Percentiles rank a stretch among this genome's conserved stretches.
Conservation (phyloP, 2,329 filamentous ascomycete genomes). For the Coniochaeta prunicola region DNA sequence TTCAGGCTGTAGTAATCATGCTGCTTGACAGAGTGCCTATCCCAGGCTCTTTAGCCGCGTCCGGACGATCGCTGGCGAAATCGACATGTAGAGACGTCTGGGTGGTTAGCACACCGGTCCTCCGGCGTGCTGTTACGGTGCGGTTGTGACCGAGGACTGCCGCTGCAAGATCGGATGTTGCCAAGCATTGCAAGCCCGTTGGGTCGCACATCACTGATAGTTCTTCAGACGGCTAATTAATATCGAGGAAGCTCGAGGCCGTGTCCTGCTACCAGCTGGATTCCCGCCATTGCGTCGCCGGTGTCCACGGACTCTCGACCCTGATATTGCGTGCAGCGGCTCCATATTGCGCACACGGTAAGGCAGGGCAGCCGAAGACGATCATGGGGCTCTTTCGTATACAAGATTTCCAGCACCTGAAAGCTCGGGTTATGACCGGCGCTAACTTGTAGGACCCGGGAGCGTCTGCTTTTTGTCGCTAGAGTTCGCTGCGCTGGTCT, state of each 20-base stretch:
- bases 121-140: not conserved
- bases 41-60: not conserved
- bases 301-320: not conserved
- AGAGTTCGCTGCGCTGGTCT: no score
- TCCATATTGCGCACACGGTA: not conserved
- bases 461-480: not conserved
- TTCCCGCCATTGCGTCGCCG: not conserved
- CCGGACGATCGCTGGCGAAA: not conserved
- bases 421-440: not conserved
- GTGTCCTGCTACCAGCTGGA: not conserved
- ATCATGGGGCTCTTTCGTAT: not conserved
- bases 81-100: not conserved
- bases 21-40: not conserved
- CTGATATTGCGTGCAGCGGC: constrained; percentile 2
- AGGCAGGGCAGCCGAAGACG: not conserved
- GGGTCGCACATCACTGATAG: not conserved
- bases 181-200: not conserved
- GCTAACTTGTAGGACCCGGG: not conserved
- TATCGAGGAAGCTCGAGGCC: not conserved
- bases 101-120: not conserved
- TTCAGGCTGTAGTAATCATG: not conserved
- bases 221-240: not conserved
- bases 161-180: not conserved
- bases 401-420: not conserved
- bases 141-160: not conserved